Percentiles rank a stretch among this genome's conserved stretches.
phyloP scores from a whole-genome alignment of 2,329 filamentous ascomycete species.

The Alternaria solani region DNA sequence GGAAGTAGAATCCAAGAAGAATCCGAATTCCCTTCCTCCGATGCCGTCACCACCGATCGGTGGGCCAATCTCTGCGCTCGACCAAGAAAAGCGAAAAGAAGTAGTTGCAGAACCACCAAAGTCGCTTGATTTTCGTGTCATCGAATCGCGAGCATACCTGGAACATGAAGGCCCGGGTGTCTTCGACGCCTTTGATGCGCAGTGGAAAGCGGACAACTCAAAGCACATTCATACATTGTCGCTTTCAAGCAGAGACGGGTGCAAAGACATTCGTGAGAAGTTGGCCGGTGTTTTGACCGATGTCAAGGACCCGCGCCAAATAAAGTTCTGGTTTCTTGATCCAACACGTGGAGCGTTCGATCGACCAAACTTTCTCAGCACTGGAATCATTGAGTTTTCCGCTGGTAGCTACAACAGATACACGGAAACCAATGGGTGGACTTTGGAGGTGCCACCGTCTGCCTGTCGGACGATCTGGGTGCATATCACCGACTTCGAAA shows the following conservation, averaged over 20 bases:
- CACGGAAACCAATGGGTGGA: conserved; percentile 37
- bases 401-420: conserved; percentile 41
- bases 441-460: conserved; percentile 30
- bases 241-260: conserved; percentile 35
- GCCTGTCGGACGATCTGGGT: conserved; percentile 45
- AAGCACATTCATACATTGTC: conserved; percentile 30
- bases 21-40: conserved; percentile 19
- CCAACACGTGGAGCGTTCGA: conserved; percentile 37
- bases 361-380: conserved; percentile 41
- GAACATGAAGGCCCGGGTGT: conserved; percentile 49
- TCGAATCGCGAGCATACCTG: conserved; percentile 46
- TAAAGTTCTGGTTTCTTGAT: conserved; percentile 53
- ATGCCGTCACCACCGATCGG: conserved; percentile 20
- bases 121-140: conserved; percentile 39
- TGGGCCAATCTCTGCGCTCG: conserved; percentile 7
- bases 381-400: conserved; percentile 45
- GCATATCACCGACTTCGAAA: conserved; percentile 41
- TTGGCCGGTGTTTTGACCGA: conserved; percentile 36
- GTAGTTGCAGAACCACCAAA: conserved; percentile 12
- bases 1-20: conserved; percentile 39
- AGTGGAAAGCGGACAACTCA: conserved; percentile 25
- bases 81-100: conserved; percentile 10
- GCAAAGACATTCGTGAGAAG: conserved; percentile 42
- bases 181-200: conserved; percentile 45
- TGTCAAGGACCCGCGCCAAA: conserved; percentile 49